These are phyloP conservation scores for Abortiporus biennis DNA, from an alignment of 1,284 basidiomycete genomes.

Conservation along the genomic window DNA sequence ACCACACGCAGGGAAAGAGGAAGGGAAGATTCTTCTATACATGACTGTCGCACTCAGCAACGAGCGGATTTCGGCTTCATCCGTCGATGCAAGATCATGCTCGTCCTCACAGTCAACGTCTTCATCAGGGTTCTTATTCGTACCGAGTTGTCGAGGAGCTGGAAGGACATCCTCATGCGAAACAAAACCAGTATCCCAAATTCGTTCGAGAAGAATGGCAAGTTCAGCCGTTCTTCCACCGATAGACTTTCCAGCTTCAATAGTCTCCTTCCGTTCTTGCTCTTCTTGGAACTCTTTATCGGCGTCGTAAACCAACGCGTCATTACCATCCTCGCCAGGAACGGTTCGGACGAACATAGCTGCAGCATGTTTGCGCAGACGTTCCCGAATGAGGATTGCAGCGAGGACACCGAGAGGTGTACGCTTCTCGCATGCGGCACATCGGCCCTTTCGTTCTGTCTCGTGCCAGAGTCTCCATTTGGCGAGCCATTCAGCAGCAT, in stretches of 20 bases:
- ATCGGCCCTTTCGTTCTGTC: constrained; percentile 24
- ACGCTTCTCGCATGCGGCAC: constrained; percentile 26
- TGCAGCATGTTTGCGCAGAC: constrained; percentile 44
- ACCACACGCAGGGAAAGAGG: constrained; percentile 26
- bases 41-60: constrained; percentile 51
- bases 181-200: constrained; percentile 36
- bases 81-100: constrained; percentile 26
- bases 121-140: constrained; percentile 6
- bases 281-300: constrained; percentile 29
- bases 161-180: constrained; percentile 23
- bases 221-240: constrained; percentile 50
- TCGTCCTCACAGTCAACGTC: constrained; percentile 26
- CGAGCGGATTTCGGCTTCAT: constrained; percentile 38
- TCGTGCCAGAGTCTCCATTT: constrained; percentile 28
- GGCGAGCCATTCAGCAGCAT: constrained; percentile 36
- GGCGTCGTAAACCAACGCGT: constrained; percentile 21
- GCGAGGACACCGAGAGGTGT: constrained; percentile 48
- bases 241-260: constrained; percentile 54
- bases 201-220: constrained; percentile 46
- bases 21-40: constrained; percentile 51
- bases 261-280: constrained; percentile 35
- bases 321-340: constrained; percentile 17
- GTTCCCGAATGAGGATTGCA: constrained; percentile 38
- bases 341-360: constrained; percentile 46
- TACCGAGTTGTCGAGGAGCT: neutral